Percentiles rank a stretch among this genome's conserved stretches.
phyloP scores from a whole-genome alignment of 257 asterid genomes.

The Osmanthus fragrans region DNA sequence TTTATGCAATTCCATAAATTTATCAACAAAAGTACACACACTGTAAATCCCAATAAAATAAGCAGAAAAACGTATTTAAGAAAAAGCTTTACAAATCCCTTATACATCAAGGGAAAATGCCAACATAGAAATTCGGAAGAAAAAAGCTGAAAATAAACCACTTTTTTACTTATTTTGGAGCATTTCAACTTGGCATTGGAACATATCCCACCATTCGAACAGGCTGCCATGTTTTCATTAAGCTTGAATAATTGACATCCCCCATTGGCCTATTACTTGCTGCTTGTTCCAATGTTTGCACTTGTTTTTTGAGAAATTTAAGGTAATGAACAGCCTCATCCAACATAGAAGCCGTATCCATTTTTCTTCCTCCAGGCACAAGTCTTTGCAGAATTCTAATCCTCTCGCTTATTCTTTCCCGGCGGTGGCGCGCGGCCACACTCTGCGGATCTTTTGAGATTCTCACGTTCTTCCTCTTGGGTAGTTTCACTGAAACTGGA shows the following conservation, averaged over 20 bases:
- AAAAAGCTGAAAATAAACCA: neutral
- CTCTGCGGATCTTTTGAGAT: conserved; percentile 61
- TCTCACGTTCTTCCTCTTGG: conserved; percentile 55
- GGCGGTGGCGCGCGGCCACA: conserved; percentile 55
- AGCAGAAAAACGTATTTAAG: neutral
- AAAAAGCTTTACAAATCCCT: neutral
- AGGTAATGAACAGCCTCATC: conserved; percentile 62
- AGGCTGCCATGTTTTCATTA: conserved; percentile 21
- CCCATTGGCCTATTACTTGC: conserved; percentile 24
- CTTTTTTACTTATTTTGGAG: neutral
- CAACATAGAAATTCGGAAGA: neutral
- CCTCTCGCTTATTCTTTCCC: conserved; percentile 57
- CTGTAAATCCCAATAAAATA: neutral
- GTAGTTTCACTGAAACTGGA: conserved; percentile 43
- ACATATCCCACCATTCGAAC: conserved; percentile 29
- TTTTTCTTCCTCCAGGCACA: conserved; percentile 63
- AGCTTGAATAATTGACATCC: conserved; percentile 14
- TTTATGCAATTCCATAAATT: neutral
- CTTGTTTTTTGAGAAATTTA: conserved; percentile 54
- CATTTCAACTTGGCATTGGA: conserved; percentile 35
- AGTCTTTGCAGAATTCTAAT: conserved; percentile 53
- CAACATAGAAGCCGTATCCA: conserved; percentile 65
- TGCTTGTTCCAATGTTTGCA: conserved; percentile 36
- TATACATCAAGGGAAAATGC: neutral
- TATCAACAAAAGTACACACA: neutral